These are phyloP conservation scores for Chamaecrista fasciculata DNA, from an alignment of 306 rosid genomes.

Conservation along the genomic window DNA sequence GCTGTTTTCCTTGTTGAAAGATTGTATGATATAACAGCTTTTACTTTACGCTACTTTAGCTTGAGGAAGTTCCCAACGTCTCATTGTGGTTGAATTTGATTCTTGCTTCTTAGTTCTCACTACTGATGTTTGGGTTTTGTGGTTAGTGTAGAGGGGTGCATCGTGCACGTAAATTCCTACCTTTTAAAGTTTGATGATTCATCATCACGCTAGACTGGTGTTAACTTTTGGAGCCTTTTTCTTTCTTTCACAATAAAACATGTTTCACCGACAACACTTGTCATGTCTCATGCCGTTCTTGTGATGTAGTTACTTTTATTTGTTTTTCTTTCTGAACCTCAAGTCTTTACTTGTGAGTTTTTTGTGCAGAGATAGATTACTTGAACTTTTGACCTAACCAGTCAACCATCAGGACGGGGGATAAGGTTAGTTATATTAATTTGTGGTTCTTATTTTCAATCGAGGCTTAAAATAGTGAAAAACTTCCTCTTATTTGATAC, in stretches of 20 bases:
- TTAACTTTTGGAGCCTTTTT: constrained; percentile 32
- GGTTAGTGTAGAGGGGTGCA: constrained; percentile 44
- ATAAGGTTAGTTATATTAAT: constrained; percentile 53
- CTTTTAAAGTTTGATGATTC: constrained; percentile 23
- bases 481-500: constrained; percentile 12
- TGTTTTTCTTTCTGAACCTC: constrained; percentile 33
- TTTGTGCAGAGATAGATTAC: constrained; percentile 52
- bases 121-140: constrained; percentile 29
- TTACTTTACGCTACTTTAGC: constrained; percentile 33
- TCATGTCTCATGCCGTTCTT: constrained; percentile 58
- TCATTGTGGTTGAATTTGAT: constrained; percentile 31
- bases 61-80: constrained; percentile 32
- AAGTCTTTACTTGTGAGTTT: constrained; percentile 28
- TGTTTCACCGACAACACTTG: constrained; percentile 39
- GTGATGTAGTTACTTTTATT: constrained; percentile 56
- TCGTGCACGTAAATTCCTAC: constrained; percentile 44
- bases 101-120: constrained; percentile 22
- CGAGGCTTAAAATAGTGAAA: constrained; percentile 15
- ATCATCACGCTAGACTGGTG: constrained; percentile 29
- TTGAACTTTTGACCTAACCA: constrained; percentile 36
- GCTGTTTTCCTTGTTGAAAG: constrained; percentile 21
- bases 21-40: constrained; percentile 22
- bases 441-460: constrained; percentile 30
- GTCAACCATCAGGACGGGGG: constrained; percentile 41
- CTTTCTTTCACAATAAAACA: constrained; percentile 30